Percentiles rank a stretch among this genome's conserved stretches.
These are phyloP conservation scores for Alternaria tenuissima DNA, from an alignment of 2,329 filamentous ascomycete genomes.

Conservation along the genomic window DNA sequence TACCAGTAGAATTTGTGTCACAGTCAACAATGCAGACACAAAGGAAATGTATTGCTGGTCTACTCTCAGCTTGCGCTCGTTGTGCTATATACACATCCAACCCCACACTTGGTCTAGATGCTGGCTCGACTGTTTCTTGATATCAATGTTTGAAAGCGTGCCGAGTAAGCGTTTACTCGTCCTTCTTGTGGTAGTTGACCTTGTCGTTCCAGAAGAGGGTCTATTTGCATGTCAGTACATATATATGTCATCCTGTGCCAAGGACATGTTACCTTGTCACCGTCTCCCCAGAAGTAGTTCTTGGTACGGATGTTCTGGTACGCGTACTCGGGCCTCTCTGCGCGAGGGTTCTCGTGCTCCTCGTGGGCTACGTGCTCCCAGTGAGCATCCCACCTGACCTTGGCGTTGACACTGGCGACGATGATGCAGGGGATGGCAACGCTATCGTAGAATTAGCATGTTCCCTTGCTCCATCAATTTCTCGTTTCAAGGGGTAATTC, in stretches of 20 bases:
- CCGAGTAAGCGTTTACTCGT: slow-evolving; percentile 58
- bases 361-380: slow-evolving; percentile 94
- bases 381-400: slow-evolving; percentile 91
- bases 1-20: slow-evolving; percentile 4
- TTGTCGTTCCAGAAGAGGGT: slow-evolving; percentile 81
- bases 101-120: slow-evolving; percentile 9
- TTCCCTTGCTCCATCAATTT: background rate
- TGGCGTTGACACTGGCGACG: slow-evolving; percentile 81
- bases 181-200: slow-evolving; percentile 97
- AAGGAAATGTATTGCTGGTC: slow-evolving; percentile 45
- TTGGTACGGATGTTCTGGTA: slow-evolving; percentile 98
- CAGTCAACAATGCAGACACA: slow-evolving; percentile 26
- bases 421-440: slow-evolving; percentile 76
- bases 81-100: slow-evolving; percentile 37
- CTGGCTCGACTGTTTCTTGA: slow-evolving; percentile 6
- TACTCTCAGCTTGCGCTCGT: slow-evolving; percentile 29
- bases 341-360: slow-evolving; percentile 65
- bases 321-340: slow-evolving; percentile 91
- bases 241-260: background rate
- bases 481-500: background rate
- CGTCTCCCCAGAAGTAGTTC: slow-evolving; percentile 95
- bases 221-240: slow-evolving; percentile 35
- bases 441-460: slow-evolving; percentile 60
- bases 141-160: slow-evolving; percentile 8
- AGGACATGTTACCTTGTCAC: slow-evolving; percentile 78